Conservation (phyloP, 768 basidiomycete species). For the Cystobasidium tubakii region DNA sequence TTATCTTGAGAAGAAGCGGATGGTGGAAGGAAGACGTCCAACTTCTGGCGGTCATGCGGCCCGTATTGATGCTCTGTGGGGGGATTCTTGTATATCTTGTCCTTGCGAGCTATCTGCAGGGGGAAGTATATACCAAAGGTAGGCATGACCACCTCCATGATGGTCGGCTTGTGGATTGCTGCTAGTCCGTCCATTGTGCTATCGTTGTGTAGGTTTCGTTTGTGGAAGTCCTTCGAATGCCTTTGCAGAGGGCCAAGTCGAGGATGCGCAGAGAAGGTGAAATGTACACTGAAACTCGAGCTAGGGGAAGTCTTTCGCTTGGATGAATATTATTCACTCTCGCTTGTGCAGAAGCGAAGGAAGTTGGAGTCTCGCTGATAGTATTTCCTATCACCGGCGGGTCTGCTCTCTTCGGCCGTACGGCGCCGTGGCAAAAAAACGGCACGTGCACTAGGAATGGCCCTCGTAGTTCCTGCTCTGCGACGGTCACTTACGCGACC, state of each 20-base stretch:
- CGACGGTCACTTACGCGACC: background rate
- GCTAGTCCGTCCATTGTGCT: slow-evolving; percentile 13
- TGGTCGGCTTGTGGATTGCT: background rate
- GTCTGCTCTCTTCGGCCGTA: background rate
- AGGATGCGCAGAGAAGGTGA: too few relatives aligned
- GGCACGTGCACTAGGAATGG: background rate
- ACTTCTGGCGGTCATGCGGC: slow-evolving; percentile 28
- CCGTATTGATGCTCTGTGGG: slow-evolving; percentile 27
- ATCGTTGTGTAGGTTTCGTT: background rate
- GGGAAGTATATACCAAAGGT: slow-evolving; percentile 25
- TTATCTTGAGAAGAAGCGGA: background rate
- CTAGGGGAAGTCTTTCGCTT: too few relatives aligned
- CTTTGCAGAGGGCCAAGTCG: too few relatives aligned
- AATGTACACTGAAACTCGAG: too few relatives aligned
- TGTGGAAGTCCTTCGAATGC: too few relatives aligned
- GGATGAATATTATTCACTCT: too few relatives aligned
- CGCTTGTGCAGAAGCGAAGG: background rate
- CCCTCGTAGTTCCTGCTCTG: background rate
- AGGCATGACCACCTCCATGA: slow-evolving; percentile 23
- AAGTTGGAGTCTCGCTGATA: background rate
- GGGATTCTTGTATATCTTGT: slow-evolving; percentile 3
- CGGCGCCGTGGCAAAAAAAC: background rate
- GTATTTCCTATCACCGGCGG: background rate
- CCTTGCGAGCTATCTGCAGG: slow-evolving; percentile 18
- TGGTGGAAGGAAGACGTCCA: slow-evolving; percentile 26